These are phyloP conservation scores for Thielaviopsis euricoi DNA, from an alignment of 2,329 filamentous ascomycete species.

Conservation along the genomic window DNA sequence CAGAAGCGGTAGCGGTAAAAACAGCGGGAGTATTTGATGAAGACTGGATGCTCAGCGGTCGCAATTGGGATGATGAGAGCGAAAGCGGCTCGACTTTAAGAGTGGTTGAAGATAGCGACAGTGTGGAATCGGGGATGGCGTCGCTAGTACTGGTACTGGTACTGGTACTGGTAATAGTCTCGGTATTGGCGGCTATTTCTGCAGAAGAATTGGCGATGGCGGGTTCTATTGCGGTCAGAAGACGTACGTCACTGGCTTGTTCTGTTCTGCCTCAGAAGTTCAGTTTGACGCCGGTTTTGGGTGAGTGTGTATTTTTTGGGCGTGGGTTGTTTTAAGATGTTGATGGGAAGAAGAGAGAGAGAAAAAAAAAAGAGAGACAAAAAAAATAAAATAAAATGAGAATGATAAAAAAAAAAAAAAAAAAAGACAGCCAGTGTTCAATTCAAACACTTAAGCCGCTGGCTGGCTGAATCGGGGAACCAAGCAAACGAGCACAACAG, in stretches of 20 bases:
- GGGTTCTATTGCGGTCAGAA: not conserved
- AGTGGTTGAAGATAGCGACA: not conserved
- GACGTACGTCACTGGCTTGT: not conserved
- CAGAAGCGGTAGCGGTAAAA: conserved; percentile 11
- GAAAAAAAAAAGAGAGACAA: not conserved
- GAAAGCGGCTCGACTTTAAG: not conserved
- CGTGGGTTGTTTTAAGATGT: not conserved
- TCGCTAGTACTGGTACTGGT: not conserved
- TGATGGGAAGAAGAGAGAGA: not conserved
- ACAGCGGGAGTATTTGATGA: not conserved
- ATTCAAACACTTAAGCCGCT: not conserved
- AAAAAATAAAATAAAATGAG: not conserved
- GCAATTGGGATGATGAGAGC: not conserved
- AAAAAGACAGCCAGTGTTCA: not conserved
- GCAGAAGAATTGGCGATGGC: not conserved
- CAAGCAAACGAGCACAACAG: not conserved
- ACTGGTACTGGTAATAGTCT: too few relatives aligned
- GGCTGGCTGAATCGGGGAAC: not conserved
- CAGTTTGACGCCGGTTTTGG: conserved; percentile 1
- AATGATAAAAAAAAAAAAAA: not conserved
- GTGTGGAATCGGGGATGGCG: not conserved
- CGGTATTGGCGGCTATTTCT: not conserved
- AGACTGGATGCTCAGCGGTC: not conserved
- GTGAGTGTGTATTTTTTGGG: not conserved
- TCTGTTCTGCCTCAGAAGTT: not conserved